Evolutionary conservation across 257 asterid genomes (phyloP), one percentile per base, ranked within the genome.

Genomic region (Craterostigma plantagineum): DNA sequence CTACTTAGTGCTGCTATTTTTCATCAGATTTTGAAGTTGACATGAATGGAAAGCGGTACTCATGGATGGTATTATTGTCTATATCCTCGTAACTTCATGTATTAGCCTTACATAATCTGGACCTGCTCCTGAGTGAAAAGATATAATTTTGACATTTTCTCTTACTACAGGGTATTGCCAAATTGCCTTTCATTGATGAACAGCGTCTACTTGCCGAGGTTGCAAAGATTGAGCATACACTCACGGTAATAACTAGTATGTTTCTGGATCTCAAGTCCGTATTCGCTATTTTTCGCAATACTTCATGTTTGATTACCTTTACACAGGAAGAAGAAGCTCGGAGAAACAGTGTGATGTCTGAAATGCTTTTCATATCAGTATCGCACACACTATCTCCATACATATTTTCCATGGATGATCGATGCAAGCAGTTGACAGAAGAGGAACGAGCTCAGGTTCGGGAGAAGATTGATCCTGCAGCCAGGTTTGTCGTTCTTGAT

Each of bases 111-210:
- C 6, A 2, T 23, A 2, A 23, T 23, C 30, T 23, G 30, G 30
- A 23, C 30, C 6, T 23, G 30, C 2, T 23, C 30, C 2, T 23
- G 30, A 23, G 30, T 23, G 30, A 23, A 23, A 1, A 11, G 16
- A 1, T 40, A 11, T 40, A 7, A 11, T 16, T 16, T 40, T 40
- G 10, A n/a, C 10, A 16, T 9, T 11, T 40, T n/a, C 45, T 40
- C 35, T 30, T 9, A 18, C 42, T 42, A 33, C 54, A 87, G 98
- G 98, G 98, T 47, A 57, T 87, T 58, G 98, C 95, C 48, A 87
- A 87, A 57, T 61, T 87, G 62, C 98, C 98, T 46, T 87, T 87
- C 67, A 87, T 87, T 62, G 95, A 82, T 62, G 95, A 82, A 68
- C 53, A 38, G 23, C 93, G 98, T 59, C 84, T 87, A 51, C 93